phyloP scores from a whole-genome alignment of 2,329 filamentous ascomycete species.

The Epichloe uncinata region DNA sequence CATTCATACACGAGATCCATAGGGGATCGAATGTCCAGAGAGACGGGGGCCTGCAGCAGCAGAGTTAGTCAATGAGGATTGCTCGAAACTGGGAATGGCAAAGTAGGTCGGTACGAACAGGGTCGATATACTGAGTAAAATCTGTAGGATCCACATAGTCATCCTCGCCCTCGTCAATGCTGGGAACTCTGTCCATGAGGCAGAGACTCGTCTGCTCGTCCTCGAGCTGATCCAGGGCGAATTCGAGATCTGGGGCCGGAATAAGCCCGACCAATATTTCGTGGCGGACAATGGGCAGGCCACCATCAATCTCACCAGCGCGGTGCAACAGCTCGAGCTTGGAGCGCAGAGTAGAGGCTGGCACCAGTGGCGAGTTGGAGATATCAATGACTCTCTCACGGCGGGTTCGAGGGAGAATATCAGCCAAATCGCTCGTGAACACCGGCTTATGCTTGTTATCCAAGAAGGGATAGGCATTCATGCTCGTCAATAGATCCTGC shows the following conservation, averaged over 20 bases:
- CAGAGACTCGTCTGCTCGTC: conserved; percentile 65
- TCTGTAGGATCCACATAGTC: conserved; percentile 56
- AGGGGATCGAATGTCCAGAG: conserved; percentile 76
- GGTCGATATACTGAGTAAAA: conserved; percentile 85
- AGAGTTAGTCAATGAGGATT: conserved; percentile 7
- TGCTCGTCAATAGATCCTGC: conserved; percentile 79
- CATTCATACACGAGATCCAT: conserved; percentile 96
- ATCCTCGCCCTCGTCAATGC: conserved; percentile 51
- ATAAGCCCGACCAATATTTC: conserved; percentile 79
- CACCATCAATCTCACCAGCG: conserved; percentile 83
- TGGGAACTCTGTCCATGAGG: conserved; percentile 61
- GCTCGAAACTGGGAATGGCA: too few species aligned
- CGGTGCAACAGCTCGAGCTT: conserved; percentile 75
- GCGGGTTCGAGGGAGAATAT: conserved; percentile 67
- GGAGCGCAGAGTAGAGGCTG: conserved; percentile 59
- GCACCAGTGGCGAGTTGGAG: conserved; percentile 64
- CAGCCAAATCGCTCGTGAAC: conserved; percentile 77
- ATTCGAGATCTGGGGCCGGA: conserved; percentile 86
- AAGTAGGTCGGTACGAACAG: conserved; percentile 33
- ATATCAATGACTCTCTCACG: conserved; percentile 79
- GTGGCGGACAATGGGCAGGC: conserved; percentile 71
- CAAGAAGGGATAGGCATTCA: conserved; percentile 97
- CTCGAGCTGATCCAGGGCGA: conserved; percentile 70
- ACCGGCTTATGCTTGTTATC: conserved; percentile 89
- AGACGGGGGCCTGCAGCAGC: conserved; percentile 61